Percentiles rank a stretch among this genome's conserved stretches.
Conservation (phyloP, 1,139 yeast genomes). For the Taphrina communis region DNA sequence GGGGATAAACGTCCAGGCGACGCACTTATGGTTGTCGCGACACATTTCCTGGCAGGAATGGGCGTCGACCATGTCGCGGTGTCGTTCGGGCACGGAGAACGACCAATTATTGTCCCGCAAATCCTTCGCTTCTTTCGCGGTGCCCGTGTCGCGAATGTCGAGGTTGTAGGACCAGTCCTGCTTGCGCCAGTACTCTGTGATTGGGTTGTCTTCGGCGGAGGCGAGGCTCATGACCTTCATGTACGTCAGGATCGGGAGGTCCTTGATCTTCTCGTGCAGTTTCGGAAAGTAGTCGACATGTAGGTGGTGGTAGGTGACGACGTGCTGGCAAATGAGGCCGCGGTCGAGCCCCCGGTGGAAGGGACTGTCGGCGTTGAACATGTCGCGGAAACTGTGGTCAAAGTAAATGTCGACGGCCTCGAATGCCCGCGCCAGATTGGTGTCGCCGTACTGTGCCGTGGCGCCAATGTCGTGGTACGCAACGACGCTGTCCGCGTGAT, state of each 20-base stretch:
- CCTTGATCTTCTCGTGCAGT: conserved; percentile 39
- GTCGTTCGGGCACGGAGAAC: conserved; percentile 9
- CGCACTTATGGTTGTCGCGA: conserved; percentile 14
- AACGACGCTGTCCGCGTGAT: conserved; percentile 45
- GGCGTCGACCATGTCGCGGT: conserved; percentile 11
- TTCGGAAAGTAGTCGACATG: conserved; percentile 42
- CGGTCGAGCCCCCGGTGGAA: conserved; percentile 37
- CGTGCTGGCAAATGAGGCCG: conserved; percentile 51
- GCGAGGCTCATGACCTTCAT: conserved; percentile 11
- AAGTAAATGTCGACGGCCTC: conserved; percentile 44
- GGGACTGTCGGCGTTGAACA: conserved; percentile 21
- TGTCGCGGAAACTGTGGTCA: conserved; percentile 34
- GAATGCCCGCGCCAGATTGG: conserved; percentile 50
- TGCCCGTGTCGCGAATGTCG: conserved; percentile 20
- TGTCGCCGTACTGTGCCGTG: conserved; percentile 53
- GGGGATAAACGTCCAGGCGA: conserved; percentile 32
- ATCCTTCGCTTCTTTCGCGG: conserved; percentile 12
- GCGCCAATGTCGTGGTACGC: conserved; percentile 48
- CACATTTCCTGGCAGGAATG: conserved; percentile 29
- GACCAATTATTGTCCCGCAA: conserved; percentile 9
- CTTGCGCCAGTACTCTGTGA: conserved; percentile 22
- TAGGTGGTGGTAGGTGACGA: conserved; percentile 46
- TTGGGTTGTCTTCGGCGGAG: neutral
- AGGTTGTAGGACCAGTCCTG: conserved; percentile 30
- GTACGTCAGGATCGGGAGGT: conserved; percentile 12